Evolutionary conservation across 192 early-diverging fungal species (phyloP), one percentile per base, ranked within the genome.

Genomic region (Cetraspora pellucida): DNA sequence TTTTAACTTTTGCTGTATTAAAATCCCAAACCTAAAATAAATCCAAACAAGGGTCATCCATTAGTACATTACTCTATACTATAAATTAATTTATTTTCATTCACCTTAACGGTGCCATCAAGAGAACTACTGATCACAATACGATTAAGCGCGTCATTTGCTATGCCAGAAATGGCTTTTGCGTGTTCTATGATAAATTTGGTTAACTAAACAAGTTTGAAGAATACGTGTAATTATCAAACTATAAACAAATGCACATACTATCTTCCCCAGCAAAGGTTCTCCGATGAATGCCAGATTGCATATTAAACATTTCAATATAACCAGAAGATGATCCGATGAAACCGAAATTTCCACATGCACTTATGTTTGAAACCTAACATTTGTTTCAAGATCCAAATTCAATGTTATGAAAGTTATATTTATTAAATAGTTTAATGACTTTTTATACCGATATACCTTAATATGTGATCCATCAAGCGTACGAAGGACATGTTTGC

Each of bases 261-360:
- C 87, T 84, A 66, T 85, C 78, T 6, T 43, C 31, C 17, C 84
- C 88, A 8, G 72, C 77, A 79, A 94, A 97, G 44, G 90, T 84
- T 65, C 89, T 90, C 45, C 94, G 89, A 44, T 87, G 82, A 50
- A 91, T 61, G 10, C 97, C 97, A 27, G 95, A 97, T 76, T 99
- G 98, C 91, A 99, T 90, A 85, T 97, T 98, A 88, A 89, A 95
- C 90, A 94, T 92, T 61, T 95, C 95, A 50, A 98, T 87, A 13
- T 77, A 72, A 61, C 98, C 98, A 43, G 81, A 79, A 10, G 88
- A 80, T 28, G 90, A 88, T 4, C 97, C 98, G 5, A 96, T 83
- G 77, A 97, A 92, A 8, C 92, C 95, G 90, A 92, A 98, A 81
- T 98, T 97, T 61, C 98, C 98, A 69, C 97, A 98, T 1, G 87